phyloP scores from a whole-genome alignment of 2,329 filamentous ascomycete genomes.

The Ambrosiella cleistominuta region DNA sequence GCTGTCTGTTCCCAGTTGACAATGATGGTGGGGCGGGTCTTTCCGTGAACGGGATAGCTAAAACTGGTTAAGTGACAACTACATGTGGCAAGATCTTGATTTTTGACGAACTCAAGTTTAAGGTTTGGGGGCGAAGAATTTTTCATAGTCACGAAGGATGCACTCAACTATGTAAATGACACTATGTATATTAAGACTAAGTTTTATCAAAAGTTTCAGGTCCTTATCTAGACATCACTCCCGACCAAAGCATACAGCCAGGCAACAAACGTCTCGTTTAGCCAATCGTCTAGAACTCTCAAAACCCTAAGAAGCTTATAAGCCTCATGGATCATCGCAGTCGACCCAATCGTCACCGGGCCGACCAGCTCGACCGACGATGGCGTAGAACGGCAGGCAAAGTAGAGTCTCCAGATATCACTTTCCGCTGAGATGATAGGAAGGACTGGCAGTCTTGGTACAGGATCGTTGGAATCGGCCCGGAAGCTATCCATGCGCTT shows the following conservation, averaged over 20 bases:
- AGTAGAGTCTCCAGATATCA: slow-evolving; percentile 9
- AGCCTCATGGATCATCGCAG: slow-evolving; percentile 7
- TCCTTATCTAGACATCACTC: background rate
- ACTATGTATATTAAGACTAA: too few relatives aligned
- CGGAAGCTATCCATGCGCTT: slow-evolving; percentile 9
- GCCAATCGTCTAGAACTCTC: slow-evolving; percentile 3
- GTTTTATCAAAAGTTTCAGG: background rate
- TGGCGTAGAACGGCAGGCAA: slow-evolving; percentile 8
- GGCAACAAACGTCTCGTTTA: slow-evolving; percentile 1
- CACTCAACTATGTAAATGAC: too few relatives aligned
- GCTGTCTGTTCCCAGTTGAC: too few relatives aligned
- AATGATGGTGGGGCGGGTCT: too few relatives aligned
- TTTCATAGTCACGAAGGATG: too few relatives aligned
- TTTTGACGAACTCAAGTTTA: too few relatives aligned
- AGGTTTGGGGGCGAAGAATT: too few relatives aligned
- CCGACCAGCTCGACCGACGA: slow-evolving; percentile 4
- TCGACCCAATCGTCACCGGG: slow-evolving; percentile 11
- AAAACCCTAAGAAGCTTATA: slow-evolving; percentile 7
- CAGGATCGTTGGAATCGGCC: background rate
- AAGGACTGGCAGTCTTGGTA: slow-evolving; percentile 6
- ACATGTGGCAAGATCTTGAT: too few relatives aligned
- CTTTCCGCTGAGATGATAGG: slow-evolving; percentile 9
- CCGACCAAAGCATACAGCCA: slow-evolving; percentile 6
- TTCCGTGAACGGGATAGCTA: too few relatives aligned
- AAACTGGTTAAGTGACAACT: too few relatives aligned